These are phyloP conservation scores for Sarocladium oryzae DNA, from an alignment of 2,329 filamentous ascomycete species.

Conservation along the genomic window DNA sequence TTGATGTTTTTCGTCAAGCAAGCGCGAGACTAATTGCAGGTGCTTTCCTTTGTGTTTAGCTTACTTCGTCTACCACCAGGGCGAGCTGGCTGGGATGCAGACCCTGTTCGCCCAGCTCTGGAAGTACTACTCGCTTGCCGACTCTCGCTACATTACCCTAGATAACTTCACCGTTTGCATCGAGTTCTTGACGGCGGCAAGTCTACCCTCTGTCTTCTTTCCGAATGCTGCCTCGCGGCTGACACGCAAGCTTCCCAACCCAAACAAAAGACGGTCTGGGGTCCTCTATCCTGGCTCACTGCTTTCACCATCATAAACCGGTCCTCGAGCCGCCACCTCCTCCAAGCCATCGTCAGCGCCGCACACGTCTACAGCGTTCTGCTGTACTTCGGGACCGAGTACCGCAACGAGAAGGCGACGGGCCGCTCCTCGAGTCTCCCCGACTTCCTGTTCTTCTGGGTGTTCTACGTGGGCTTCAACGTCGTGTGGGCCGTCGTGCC, in stretches of 20 bases:
- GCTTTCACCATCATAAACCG: conserved; percentile 37
- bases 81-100: conserved; percentile 58
- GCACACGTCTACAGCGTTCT: conserved; percentile 56
- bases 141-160: conserved; percentile 78
- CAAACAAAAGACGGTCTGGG: too few relatives aligned
- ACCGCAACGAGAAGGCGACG: conserved; percentile 3
- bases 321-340: conserved; percentile 40
- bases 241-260: conserved; percentile 31
- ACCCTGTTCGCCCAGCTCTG: conserved; percentile 77
- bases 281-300: conserved; percentile 48
- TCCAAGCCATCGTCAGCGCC: conserved; percentile 45
- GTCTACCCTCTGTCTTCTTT: conserved; percentile 19
- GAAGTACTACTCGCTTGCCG: conserved; percentile 87
- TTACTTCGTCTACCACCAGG: conserved; percentile 70
- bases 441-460: conserved; percentile 56
- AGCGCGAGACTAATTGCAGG: too few relatives aligned
- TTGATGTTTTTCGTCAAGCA: too few relatives aligned
- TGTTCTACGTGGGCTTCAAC: conserved; percentile 57
- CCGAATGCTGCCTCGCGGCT: not conserved
- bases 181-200: conserved; percentile 73
- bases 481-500: conserved; percentile 54
- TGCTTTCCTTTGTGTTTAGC: conserved; percentile 31
- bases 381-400: conserved; percentile 53
- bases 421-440: conserved; percentile 47
- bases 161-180: conserved; percentile 83